Evolutionary conservation across 75 land plant species (phyloP).

Genomic region (Azolla pinnata): DNA sequence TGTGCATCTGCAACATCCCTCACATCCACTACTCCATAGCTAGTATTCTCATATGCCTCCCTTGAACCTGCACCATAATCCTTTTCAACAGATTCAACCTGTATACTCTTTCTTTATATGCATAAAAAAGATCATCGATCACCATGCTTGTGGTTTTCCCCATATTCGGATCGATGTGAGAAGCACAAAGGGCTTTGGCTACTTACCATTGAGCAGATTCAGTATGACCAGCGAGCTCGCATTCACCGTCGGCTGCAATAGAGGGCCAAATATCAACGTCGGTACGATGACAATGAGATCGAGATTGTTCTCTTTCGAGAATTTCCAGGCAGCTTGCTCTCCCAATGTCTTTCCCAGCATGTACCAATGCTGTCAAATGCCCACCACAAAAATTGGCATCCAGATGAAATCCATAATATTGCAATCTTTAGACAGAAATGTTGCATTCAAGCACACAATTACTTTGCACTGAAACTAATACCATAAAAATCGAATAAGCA

Average conservation of each 20-base stretch:
- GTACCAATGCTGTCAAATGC: slow-evolving; percentile 65
- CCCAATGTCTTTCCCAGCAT: slow-evolving; percentile 63
- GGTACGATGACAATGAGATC: slow-evolving; percentile 63
- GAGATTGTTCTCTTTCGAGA: slow-evolving; percentile 33
- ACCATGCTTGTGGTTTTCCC: too few species aligned
- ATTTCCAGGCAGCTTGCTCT: slow-evolving; percentile 57
- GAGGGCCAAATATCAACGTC: slow-evolving; percentile 49
- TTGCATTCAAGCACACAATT: too few species aligned
- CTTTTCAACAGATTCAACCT: too few species aligned
- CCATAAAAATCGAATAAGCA: too few species aligned
- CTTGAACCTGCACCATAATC: slow-evolving; percentile 14
- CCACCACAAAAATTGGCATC: too few species aligned
- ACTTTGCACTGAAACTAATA: too few species aligned
- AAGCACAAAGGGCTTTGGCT: too few species aligned
- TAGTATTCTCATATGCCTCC: slow-evolving; percentile 9
- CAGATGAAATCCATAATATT: too few species aligned
- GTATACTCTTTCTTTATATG: too few species aligned
- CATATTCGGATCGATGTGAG: too few species aligned
- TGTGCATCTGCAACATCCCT: slow-evolving; percentile 65
- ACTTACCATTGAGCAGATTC: slow-evolving; percentile 42
- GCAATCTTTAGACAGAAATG: too few species aligned
- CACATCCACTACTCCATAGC: slow-evolving; percentile 39
- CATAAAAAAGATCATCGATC: too few species aligned
- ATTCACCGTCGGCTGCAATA: slow-evolving; percentile 56
- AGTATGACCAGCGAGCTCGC: slow-evolving; percentile 43